These are phyloP conservation scores for Vigna angularis DNA, from an alignment of 306 rosid genomes.

Conservation along the genomic window DNA sequence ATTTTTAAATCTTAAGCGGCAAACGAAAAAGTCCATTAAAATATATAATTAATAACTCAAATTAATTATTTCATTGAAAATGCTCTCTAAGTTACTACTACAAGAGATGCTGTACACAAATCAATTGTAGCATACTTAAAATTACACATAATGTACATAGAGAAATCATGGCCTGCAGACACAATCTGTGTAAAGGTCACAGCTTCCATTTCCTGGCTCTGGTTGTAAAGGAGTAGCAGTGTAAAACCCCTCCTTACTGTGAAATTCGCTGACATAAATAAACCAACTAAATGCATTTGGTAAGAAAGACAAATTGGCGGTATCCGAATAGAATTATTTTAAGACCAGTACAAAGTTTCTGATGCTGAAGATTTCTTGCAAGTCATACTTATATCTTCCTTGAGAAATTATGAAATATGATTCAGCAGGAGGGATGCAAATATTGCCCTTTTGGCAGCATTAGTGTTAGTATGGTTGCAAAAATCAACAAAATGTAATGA, in stretches of 20 bases:
- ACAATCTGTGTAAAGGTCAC: neutral
- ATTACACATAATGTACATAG: neutral
- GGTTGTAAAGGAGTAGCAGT: neutral
- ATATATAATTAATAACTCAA: neutral
- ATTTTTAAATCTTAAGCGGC: neutral
- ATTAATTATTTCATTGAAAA: neutral
- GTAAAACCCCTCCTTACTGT: neutral
- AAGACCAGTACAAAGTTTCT: neutral
- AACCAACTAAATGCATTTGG: neutral
- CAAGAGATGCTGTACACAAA: neutral
- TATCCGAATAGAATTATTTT: neutral
- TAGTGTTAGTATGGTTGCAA: neutral
- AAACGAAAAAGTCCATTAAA: neutral
- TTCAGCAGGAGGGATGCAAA: neutral
- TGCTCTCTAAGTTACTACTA: neutral
- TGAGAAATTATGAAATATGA: neutral
- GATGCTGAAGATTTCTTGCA: conserved; percentile 15
- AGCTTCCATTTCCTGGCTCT: neutral
- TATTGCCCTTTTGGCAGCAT: neutral
- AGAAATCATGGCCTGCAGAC: neutral
- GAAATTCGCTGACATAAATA: neutral
- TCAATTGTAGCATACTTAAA: neutral
- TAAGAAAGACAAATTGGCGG: neutral
- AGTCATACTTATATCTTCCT: neutral
- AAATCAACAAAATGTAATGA: conserved; percentile 14